These are phyloP conservation scores for Fusarium foetens DNA, from an alignment of 2,329 filamentous ascomycete species.

Conservation along the genomic window DNA sequence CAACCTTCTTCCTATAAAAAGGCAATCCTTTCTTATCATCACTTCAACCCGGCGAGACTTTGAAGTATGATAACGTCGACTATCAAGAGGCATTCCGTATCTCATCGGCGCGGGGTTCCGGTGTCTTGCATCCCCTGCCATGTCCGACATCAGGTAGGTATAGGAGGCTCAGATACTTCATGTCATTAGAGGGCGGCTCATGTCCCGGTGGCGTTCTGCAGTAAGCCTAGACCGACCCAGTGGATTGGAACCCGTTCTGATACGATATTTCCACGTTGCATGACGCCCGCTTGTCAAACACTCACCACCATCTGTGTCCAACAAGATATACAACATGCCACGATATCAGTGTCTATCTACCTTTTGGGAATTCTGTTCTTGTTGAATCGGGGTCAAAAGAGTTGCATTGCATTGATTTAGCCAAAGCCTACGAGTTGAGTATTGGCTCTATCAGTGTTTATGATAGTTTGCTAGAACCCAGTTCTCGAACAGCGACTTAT, in stretches of 20 bases:
- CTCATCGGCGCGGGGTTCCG: background rate
- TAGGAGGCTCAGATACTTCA: background rate
- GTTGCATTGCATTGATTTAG: no score
- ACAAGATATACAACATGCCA: no score
- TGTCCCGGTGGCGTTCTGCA: background rate
- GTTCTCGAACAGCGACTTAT: background rate
- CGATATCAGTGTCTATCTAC: background rate
- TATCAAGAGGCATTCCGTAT: background rate
- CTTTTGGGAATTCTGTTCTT: background rate
- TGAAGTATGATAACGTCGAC: background rate
- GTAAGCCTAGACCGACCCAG: background rate
- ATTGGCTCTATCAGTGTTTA: no score
- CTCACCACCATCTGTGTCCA: accelerated
- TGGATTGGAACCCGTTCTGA: background rate
- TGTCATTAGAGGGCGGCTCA: background rate
- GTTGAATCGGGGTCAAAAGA: background rate
- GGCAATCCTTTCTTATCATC: background rate
- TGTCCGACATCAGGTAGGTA: no score
- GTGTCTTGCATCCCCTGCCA: background rate
- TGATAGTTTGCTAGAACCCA: background rate
- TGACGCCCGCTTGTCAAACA: background rate
- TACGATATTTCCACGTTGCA: background rate
- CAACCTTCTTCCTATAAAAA: background rate
- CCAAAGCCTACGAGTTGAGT: background rate
- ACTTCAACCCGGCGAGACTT: background rate